Evolutionary conservation across 2,329 filamentous ascomycete species (phyloP), one percentile per base, ranked within the genome.

Genomic region (Ophiocordyceps camponoti-rufipedis): DNA sequence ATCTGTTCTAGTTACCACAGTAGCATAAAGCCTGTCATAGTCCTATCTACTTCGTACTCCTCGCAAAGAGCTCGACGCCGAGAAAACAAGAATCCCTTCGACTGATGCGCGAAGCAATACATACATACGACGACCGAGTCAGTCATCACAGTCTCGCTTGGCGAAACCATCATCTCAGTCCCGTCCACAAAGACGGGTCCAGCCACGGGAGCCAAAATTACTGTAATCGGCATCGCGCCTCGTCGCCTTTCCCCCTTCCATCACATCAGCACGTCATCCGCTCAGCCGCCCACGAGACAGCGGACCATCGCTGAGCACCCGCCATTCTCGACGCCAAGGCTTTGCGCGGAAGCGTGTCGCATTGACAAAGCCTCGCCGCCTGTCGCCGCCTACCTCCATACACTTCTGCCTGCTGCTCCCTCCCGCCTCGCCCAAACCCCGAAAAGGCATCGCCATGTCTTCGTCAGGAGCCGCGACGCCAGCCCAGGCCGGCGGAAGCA

Each of bases 401-500:
- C 18, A 23, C 14, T 10, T 44, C 33, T 31, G 8, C 9, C 42
- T 28, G 10, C 7, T 5, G 14, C 28, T 19, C 43, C 12, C 28
- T 44, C 42, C 16, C 12, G 28, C 28, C 42, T 33, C 31, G 14
- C 11, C 40, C 19, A 23, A 41, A n/a, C 16, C 33, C 32, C 4
- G 7, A 44, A 33, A 29, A 23, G 12, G 16, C 52, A 53, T 43
- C 51, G 62, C 62, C 59, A 57, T 58, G 9, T 49, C 56, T 8
- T 54, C 58, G 11, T 16, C 14, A 33, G 52, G 50, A 49, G 49
- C 55, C 19, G 45, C 50, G 23, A 49, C 58, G 29, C 53, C 61
- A 40, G 51, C 63, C 31, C 60, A 63, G 49, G 63, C 63, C 42
- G 59, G 55, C 51, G 65, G 63, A 55, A 62, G 67, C 50, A 71